phyloP scores from a whole-genome alignment of 257 asterid species.

The Catharanthus roseus region DNA sequence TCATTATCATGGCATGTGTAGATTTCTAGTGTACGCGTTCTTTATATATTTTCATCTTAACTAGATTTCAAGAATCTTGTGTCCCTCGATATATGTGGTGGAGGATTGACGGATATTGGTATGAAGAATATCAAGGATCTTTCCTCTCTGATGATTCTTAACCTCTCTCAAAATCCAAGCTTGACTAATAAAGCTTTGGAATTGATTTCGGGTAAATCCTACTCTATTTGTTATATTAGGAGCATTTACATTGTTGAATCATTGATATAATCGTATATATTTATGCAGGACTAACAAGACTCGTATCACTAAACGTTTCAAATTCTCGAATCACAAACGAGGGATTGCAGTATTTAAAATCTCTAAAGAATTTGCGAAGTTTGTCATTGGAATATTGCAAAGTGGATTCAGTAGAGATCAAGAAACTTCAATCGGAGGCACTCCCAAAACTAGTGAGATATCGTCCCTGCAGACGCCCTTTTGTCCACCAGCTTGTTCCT shows the following conservation, averaged over 20 bases:
- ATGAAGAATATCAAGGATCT: slow-evolving; percentile 84
- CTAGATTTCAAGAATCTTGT: slow-evolving; percentile 79
- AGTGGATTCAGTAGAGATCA: slow-evolving; percentile 45
- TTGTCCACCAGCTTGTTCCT: neutral
- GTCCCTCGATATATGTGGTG: slow-evolving; percentile 89
- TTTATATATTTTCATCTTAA: neutral
- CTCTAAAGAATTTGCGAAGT: slow-evolving; percentile 31
- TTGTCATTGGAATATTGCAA: slow-evolving; percentile 79
- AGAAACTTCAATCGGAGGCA: slow-evolving; percentile 53
- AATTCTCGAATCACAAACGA: slow-evolving; percentile 61
- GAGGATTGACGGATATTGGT: slow-evolving; percentile 82
- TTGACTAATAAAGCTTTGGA: slow-evolving; percentile 76
- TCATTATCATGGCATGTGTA: neutral
- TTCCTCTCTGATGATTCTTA: slow-evolving; percentile 62
- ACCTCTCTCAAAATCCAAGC: slow-evolving; percentile 74
- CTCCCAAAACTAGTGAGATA: slow-evolving; percentile 78
- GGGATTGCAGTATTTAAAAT: slow-evolving; percentile 35
- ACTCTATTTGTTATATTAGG: no score
- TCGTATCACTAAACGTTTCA: slow-evolving; percentile 77
- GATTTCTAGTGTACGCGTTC: neutral
- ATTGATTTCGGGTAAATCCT: slow-evolving; percentile 51
- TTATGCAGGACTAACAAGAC: slow-evolving; percentile 62
- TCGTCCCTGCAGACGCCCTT: slow-evolving; percentile 56
- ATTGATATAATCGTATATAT: neutral
- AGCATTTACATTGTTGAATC: no score